These are phyloP conservation scores for Neonectria magnoliae DNA, from an alignment of 2,329 filamentous ascomycete species.

Conservation along the genomic window DNA sequence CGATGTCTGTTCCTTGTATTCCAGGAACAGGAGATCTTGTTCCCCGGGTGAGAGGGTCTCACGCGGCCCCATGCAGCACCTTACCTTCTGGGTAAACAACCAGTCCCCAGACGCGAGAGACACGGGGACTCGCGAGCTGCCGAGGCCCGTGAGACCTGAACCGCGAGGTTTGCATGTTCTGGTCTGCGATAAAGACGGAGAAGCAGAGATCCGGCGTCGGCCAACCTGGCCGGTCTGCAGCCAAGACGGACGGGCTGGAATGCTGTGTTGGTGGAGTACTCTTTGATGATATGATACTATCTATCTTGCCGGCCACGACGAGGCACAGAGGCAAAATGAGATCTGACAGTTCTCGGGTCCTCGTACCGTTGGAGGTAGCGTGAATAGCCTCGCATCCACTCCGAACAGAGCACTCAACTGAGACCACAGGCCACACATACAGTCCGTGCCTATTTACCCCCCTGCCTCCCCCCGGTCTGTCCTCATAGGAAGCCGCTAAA, in stretches of 20 bases:
- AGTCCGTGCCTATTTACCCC: neutral
- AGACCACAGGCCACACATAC: neutral
- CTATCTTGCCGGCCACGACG: neutral
- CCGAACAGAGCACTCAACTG: neutral
- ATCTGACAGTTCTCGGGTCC: conserved; percentile 9
- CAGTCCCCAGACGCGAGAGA: neutral
- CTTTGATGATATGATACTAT: neutral
- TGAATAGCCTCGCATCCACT: neutral
- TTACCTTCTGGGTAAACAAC: neutral
- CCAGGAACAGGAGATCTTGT: conserved; percentile 5
- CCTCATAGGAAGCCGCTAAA: neutral
- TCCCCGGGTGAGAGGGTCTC: neutral
- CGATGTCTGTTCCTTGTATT: conserved; percentile 9
- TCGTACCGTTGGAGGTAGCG: neutral
- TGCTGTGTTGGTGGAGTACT: neutral
- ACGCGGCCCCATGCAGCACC: neutral
- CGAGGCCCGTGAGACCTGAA: neutral
- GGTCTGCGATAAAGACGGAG: neutral
- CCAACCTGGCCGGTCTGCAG: neutral
- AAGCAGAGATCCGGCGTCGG: neutral
- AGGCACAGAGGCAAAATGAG: conserved; percentile 1
- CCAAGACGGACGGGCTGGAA: conserved; percentile 6
- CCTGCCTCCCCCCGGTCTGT: neutral
- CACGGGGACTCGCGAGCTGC: neutral
- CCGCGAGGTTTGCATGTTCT: neutral